Evolutionary conservation across 202 grass and related monocot genomes (phyloP), one percentile per base, ranked within the genome.

Genomic region (Musa balbisiana): DNA sequence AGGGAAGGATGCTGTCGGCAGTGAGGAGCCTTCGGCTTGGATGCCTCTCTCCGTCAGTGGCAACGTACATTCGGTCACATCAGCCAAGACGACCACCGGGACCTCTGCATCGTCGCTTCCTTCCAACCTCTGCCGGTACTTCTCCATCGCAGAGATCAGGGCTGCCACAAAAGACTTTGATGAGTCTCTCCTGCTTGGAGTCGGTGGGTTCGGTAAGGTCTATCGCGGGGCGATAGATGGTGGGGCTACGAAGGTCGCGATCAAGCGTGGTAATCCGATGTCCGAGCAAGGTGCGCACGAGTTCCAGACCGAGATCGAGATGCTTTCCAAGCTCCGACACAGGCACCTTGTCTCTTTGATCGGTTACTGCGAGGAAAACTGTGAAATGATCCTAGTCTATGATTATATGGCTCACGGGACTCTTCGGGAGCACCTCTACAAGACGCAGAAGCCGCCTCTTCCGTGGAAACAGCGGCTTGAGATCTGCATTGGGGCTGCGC

Each of bases 381-480:
- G 11, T 8, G 86, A 88, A 20, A 81, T 85, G 77, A 85, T 85
- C 24, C 67, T 89, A 10, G 83, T 89, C 8, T 89, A 89, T 67
- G 80, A 81, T 6, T 83, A 83, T 16, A 75, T 85, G 80, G 73
- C 77, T 11, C 76, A 62, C 23, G 87, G 87, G 22, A 73, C 59
- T 24, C 76, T 85, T 19, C 78, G 73, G 25, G 54, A 83, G 16
- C 83, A 83, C 53, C 52, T 89, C 1, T 81, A 81, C 33, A 74
- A 58, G 19, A 64, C 75, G 15, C 50, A 25, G 43, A 62, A 60
- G 6, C 19, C 55, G 65, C 83, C 60, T 0, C 83, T 89, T 27
- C 51, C 80, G 51, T 86, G 84, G 84, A 77, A 33, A 16, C 80
- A 84, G 53, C 69, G 81, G 11, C 50, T 89, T 0, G 75, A 84